Evolutionary conservation across 139 green algal species (phyloP), one percentile per base, ranked within the genome.

Genomic region (Chlamydomonas sphaeroides): DNA sequence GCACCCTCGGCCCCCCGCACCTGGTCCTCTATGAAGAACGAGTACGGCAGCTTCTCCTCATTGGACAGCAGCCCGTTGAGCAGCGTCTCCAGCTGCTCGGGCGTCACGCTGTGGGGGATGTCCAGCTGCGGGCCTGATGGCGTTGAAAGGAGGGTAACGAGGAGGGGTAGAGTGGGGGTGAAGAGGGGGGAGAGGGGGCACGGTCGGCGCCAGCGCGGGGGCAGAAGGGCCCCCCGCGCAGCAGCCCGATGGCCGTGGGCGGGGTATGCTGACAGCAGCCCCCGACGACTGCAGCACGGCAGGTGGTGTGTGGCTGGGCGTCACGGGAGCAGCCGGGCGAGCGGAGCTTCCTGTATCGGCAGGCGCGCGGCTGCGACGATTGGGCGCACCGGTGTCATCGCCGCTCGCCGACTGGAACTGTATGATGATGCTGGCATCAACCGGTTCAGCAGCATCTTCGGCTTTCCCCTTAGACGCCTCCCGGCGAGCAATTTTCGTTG

Each of bases 41-140:
- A 93, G 85, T 99, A 99, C 8, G 97, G 96, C 42, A 97, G 80
- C 66, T 90, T 92, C 65, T 99, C 95, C 68, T 97, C 94, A 39
- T 97, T 90, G 3, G 89, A 72, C 15, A 98, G 88, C 56, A 99
- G 83, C 0, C 88, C 85, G 80, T 99, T 99, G 3, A 99, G 86
- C 49, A 99, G 84, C 51, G 89, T 87, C 75, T 98, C 90, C 83
- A 99, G 91, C 91, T 99, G 95, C 51, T 73, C 56, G 0, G 94
- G 88, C 15, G 95, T 98, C 5, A 94, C 93, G 33, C 89, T 85
- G 2, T 94, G 89, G 0, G 96, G 95, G 42, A 99, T 80, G 83
- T 99, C 96, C 35, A 99, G 90, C 89, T 98, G 91, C 0, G 96
- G 92, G 0, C 95, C 97, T 95, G 93, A 77, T 69, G 0, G 68